Percentiles rank a stretch among this genome's conserved stretches.
Evolutionary conservation across 2,329 filamentous ascomycete species (phyloP).

Genomic region (Colletotrichum godetiae): DNA sequence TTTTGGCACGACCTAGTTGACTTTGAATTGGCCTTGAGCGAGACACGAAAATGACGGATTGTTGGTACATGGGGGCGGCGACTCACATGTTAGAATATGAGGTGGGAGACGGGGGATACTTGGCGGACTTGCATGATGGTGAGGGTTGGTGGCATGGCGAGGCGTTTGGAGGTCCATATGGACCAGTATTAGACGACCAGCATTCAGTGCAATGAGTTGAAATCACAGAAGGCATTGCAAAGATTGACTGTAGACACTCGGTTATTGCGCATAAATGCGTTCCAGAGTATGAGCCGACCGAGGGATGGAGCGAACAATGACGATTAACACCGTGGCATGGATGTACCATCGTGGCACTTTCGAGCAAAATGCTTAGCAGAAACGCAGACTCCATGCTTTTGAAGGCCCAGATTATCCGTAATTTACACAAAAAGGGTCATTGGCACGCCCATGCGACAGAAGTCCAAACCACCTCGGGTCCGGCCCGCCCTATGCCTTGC

Average conservation of each 20-base stretch:
- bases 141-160: slow-evolving; percentile 12
- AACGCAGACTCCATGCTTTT: background rate
- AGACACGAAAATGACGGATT: background rate
- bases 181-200: background rate
- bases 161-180: slow-evolving; percentile 13
- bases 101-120: background rate
- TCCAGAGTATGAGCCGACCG: background rate
- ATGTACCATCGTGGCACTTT: background rate
- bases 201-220: background rate
- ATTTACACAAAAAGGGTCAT: background rate
- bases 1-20: background rate
- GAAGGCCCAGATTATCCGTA: background rate
- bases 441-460: background rate
- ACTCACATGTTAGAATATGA: background rate
- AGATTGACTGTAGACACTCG: background rate
- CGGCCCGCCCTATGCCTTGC: slow-evolving; percentile 51
- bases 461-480: background rate
- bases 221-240: background rate
- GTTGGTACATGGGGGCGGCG: background rate
- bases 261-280: background rate
- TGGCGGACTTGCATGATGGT: background rate
- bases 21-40: background rate
- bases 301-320: background rate
- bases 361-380: background rate
- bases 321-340: background rate